A percentile compares a stretch with the other conserved stretches of the same genome.
Conservation (phyloP, 441 rosid species). For the Erodium trifolium region DNA sequence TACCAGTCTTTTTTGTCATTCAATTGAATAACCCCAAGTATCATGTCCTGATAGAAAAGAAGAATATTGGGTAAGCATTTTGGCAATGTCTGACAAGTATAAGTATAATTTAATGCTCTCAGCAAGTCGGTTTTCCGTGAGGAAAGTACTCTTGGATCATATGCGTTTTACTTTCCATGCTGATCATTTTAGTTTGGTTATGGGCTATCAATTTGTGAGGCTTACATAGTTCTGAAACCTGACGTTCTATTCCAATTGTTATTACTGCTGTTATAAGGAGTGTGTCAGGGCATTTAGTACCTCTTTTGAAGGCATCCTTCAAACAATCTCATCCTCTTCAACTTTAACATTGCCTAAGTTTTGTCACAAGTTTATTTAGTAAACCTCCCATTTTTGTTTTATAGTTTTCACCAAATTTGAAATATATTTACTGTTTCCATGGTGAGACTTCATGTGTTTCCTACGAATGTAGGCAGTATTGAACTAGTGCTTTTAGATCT, state of each 20-base stretch:
- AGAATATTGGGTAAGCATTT: neutral
- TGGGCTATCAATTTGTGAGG: neutral
- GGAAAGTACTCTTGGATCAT: neutral
- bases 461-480: neutral
- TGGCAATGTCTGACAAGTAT: slow-evolving; percentile 1
- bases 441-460: neutral
- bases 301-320: neutral
- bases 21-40: neutral
- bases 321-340: neutral
- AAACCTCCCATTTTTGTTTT: neutral
- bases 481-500: slow-evolving; percentile 6
- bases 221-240: neutral
- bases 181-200: neutral
- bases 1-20: neutral
- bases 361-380: neutral
- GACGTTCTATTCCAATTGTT: neutral
- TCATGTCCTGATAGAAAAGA: neutral
- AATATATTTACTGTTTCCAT: neutral
- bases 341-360: neutral
- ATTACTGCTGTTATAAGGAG: neutral
- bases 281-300: neutral
- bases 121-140: neutral
- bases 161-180: neutral
- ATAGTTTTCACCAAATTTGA: neutral
- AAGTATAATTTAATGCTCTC: neutral